Base-by-base conservation (phyloP, 2,329 filamentous ascomycete genomes). In the Cytospora paraplurivora region DNA sequence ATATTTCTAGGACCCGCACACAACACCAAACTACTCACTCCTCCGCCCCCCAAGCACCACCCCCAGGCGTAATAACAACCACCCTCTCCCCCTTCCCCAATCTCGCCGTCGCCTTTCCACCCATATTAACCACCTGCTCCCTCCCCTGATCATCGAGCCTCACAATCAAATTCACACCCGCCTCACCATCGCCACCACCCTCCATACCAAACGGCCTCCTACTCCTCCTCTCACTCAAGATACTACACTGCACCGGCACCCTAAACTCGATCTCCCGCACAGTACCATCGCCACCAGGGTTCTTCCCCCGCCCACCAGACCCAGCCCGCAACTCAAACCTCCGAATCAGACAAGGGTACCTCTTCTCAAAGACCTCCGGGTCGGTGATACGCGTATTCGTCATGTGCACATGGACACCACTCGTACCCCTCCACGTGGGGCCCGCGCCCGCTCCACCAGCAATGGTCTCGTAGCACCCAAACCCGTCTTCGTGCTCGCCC, bases 111-210 rank as follows among this genome's bases (percentile, higher is more conserved):
- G 87, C 87, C 74, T 87, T 87, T 1, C 81, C 83, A 2, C 85
- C 84, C 21, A 88, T 69, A 63, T 84, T 85, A 62, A 86, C 81
- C 50, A 78, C 76, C 59, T 82, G 68, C 21, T 59, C 53, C 21
- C 21, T 34, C 7, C 55, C 50, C 13, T 38, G 19, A 38, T 67
- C 66, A 3, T 69, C 67, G 61, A 69, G 72, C 62, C 72, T 69
- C 5, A 90, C 82, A 88, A 89, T 92, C 62, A 89, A 78, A 66
- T 93, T 92, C 61, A 88, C 75, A 0, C 90, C 90, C n/a, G 85
- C 83, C 64, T 81, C 76, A 0, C 86, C 90, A 61, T 90, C 85
- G 49, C 85, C 85, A 1, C 90, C 90, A 1, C 90, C 90, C 41
- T 84, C 83, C 68, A 93, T 79, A 1, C 90, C 90, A 66, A 92